Evolutionary conservation across 2,329 filamentous ascomycete species (phyloP).

Genomic region (Emydomyces testavorans): DNA sequence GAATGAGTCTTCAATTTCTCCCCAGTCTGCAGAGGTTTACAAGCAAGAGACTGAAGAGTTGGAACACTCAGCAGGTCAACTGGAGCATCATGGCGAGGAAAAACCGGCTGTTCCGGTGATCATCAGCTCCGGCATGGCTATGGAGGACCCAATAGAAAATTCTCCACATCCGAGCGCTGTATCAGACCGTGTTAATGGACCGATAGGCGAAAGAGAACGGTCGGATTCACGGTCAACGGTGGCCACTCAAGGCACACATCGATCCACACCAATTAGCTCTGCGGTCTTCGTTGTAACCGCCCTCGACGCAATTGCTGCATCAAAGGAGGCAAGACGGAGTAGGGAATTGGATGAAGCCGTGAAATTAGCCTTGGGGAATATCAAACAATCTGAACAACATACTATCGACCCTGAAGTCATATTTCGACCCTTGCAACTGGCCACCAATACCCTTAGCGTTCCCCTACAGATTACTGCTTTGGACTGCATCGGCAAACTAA

Average conservation of each 20-base stretch:
- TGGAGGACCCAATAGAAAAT: neutral
- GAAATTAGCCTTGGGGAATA: slow-evolving; percentile 68
- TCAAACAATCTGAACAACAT: slow-evolving; percentile 71
- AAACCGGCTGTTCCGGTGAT: slow-evolving; percentile 1
- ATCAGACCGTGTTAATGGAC: neutral
- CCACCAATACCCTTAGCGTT: slow-evolving; percentile 74
- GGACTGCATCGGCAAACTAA: slow-evolving; percentile 97
- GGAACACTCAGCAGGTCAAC: neutral
- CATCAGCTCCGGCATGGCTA: neutral
- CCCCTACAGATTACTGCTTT: slow-evolving; percentile 79
- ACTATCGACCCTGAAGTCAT: slow-evolving; percentile 83
- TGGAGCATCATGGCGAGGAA: slow-evolving; percentile 1
- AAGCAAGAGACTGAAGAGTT: neutral
- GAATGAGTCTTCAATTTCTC: neutral
- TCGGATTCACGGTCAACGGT: slow-evolving; percentile 53
- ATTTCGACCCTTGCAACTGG: slow-evolving; percentile 80
- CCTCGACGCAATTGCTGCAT: slow-evolving; percentile 78
- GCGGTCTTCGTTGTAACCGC: slow-evolving; percentile 92
- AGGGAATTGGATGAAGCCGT: slow-evolving; percentile 74
- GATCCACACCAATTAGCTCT: slow-evolving; percentile 67
- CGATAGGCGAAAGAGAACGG: slow-evolving; percentile 23
- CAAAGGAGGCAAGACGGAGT: slow-evolving; percentile 79
- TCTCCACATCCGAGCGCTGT: neutral
- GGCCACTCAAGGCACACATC: slow-evolving; percentile 40
- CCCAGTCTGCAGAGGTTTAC: neutral